These are phyloP conservation scores for Colletotrichum limetticola DNA, from an alignment of 2,329 filamentous ascomycete species.

Conservation along the genomic window DNA sequence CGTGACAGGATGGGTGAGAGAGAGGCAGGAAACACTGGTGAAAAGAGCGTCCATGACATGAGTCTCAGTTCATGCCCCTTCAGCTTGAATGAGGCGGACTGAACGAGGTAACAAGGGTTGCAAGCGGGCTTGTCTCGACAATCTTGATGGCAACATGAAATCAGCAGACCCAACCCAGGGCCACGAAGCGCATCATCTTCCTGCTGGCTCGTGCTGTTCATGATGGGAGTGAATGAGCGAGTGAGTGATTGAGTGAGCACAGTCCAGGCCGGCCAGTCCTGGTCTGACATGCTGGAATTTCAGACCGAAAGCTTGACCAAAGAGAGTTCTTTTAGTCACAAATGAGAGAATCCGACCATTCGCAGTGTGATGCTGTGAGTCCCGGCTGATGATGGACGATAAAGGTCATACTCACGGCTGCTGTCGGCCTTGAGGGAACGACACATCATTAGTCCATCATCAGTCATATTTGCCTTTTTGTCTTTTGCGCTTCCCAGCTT, in stretches of 20 bases:
- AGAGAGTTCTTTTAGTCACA: constrained; percentile 14
- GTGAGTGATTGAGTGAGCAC: not conserved
- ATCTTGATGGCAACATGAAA: not conserved
- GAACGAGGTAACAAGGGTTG: constrained; percentile 14
- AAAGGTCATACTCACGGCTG: constrained; percentile 7
- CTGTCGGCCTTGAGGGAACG: not conserved
- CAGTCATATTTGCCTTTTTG: constrained; percentile 15
- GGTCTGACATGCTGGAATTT: not conserved
- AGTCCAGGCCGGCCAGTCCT: not conserved
- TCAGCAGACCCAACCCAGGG: not conserved
- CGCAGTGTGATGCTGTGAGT: not conserved
- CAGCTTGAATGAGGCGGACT: not conserved
- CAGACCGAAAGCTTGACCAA: not conserved
- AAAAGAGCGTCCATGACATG: not conserved
- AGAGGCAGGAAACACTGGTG: not conserved
- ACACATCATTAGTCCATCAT: constrained; percentile 29
- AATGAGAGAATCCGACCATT: constrained; percentile 14
- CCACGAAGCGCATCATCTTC: not conserved
- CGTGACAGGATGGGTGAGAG: not conserved
- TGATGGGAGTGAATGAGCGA: not conserved
- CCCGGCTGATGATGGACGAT: not conserved
- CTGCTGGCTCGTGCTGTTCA: not conserved
- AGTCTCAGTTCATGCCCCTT: not conserved
- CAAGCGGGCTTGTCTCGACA: not conserved
- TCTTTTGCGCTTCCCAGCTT: not conserved